phyloP scores from a whole-genome alignment of 805 yeast species.

The Candida ascalaphidarum region DNA sequence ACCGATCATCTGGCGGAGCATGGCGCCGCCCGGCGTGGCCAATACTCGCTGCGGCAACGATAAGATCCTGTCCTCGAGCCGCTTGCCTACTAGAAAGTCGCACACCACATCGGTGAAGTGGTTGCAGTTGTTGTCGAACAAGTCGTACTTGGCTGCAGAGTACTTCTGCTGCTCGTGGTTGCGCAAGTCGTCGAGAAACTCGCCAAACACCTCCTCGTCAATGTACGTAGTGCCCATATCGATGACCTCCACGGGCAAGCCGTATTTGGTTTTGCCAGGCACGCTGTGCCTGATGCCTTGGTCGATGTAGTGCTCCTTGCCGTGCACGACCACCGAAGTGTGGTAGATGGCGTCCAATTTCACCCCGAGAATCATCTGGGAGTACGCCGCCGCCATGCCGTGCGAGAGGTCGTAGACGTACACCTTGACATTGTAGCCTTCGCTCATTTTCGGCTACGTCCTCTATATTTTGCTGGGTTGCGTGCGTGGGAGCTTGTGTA shows the following conservation, averaged over 20 bases:
- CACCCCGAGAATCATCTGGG: slow-evolving; percentile 45
- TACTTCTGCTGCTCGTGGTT: slow-evolving; percentile 31
- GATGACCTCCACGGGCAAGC: slow-evolving; percentile 43
- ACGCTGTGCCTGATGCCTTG: slow-evolving; percentile 47
- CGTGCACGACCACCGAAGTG: slow-evolving; percentile 47
- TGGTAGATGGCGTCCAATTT: slow-evolving; percentile 59
- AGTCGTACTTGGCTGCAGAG: slow-evolving; percentile 40
- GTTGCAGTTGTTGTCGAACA: slow-evolving; percentile 60
- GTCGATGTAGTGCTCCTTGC: slow-evolving; percentile 52
- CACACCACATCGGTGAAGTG: slow-evolving; percentile 53
- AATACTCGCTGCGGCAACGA: slow-evolving; percentile 45
- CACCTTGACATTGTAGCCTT: slow-evolving; percentile 36
- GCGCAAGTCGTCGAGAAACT: slow-evolving; percentile 42
- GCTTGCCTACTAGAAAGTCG: slow-evolving; percentile 49
- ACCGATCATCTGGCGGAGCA: slow-evolving; percentile 26
- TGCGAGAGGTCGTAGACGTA: slow-evolving; percentile 57
- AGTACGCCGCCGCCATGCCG: slow-evolving; percentile 48
- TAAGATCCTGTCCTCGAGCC: slow-evolving; percentile 45
- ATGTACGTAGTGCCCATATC: slow-evolving; percentile 47
- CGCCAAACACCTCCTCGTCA: slow-evolving; percentile 43
- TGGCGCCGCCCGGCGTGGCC: slow-evolving; percentile 25
- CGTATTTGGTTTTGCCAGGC: slow-evolving; percentile 54
- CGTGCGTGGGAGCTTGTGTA: too few species aligned
- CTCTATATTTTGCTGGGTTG: too few species aligned
- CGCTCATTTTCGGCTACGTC: too few species aligned